These are phyloP conservation scores for Mycoemilia scoparia DNA, from an alignment of 192 early-diverging fungal species.

Conservation along the genomic window DNA sequence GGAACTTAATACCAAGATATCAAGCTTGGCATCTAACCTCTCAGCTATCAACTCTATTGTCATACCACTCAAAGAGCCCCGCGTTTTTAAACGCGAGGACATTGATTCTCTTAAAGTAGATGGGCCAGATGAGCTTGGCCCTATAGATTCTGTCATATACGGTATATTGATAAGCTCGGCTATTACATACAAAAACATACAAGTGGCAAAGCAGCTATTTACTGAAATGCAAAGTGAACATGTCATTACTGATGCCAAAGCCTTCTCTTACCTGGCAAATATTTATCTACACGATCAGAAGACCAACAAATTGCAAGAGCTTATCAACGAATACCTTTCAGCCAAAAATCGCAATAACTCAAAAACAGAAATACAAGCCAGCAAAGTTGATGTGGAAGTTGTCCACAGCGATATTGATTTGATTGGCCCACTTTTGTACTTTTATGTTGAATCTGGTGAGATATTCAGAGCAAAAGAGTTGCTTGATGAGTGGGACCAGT, in stretches of 20 bases:
- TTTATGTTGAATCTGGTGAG: slow-evolving; percentile 11
- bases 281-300: slow-evolving; percentile 17
- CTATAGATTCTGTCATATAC: slow-evolving; percentile 17
- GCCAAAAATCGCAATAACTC: no score
- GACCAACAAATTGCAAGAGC: slow-evolving; percentile 5
- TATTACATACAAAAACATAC: slow-evolving; percentile 10
- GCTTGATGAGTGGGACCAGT: slow-evolving; percentile 19
- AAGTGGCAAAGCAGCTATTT: slow-evolving; percentile 20
- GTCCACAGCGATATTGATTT: slow-evolving; percentile 15
- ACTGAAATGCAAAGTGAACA: slow-evolving; percentile 18
- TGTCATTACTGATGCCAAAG: slow-evolving; percentile 11
- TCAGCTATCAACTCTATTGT: slow-evolving; percentile 12
- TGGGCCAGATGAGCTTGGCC: no score
- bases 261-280: slow-evolving; percentile 16
- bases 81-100: no score
- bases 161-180: slow-evolving; percentile 22
- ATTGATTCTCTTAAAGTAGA: no score
- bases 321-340: slow-evolving; percentile 6
- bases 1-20: slow-evolving; percentile 22
- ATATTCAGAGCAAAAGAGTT: slow-evolving; percentile 13
- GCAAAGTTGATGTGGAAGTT: background rate
- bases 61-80: slow-evolving; percentile 17
- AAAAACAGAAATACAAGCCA: no score
- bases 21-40: slow-evolving; percentile 22
- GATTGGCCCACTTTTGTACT: slow-evolving; percentile 20